Conservation (phyloP, 2,329 filamentous ascomycete species). For the Remersonia thermophila region DNA sequence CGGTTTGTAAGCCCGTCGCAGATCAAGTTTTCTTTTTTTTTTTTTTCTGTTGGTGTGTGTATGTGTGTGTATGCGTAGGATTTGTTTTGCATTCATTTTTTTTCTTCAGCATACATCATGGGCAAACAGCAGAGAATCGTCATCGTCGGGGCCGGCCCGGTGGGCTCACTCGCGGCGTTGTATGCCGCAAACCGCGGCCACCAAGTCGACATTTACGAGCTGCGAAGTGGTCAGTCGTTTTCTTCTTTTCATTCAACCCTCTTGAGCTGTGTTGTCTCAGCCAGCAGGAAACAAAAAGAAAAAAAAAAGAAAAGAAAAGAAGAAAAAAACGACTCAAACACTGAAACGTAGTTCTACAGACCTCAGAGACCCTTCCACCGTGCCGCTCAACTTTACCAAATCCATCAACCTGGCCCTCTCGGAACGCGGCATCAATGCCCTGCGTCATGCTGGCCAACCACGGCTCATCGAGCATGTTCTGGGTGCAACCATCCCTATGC, state of each 20-base stretch:
- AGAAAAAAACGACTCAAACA: too few species aligned
- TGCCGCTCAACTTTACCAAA: constrained; percentile 87
- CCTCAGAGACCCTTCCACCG: constrained; percentile 68
- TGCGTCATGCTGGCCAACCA: constrained; percentile 55
- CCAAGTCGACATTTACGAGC: constrained; percentile 86
- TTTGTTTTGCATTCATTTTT: too few species aligned
- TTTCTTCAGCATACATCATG: too few species aligned
- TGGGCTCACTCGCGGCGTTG: constrained; percentile 80
- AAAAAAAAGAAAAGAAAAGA: too few species aligned
- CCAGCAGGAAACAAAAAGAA: too few species aligned
- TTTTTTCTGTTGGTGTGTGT: too few species aligned
- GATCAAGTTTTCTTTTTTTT: too few species aligned
- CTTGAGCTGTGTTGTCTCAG: too few species aligned
- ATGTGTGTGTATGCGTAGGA: too few species aligned
- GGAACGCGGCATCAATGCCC: constrained; percentile 82
- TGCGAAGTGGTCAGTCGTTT: constrained; percentile 60
- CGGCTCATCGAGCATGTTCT: constrained; percentile 64
- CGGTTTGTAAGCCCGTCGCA: too few species aligned
- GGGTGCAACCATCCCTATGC: constrained; percentile 75
- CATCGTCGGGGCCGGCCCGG: constrained; percentile 83
- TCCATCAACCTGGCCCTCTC: constrained; percentile 97
- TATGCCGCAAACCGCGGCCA: constrained; percentile 85
- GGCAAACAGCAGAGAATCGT: constrained; percentile 45
- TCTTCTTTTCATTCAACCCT: not conserved
- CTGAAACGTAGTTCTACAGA: constrained; percentile 40